phyloP scores from a whole-genome alignment of 768 basidiomycete genomes.

The Stropharia rugosoannulata region DNA sequence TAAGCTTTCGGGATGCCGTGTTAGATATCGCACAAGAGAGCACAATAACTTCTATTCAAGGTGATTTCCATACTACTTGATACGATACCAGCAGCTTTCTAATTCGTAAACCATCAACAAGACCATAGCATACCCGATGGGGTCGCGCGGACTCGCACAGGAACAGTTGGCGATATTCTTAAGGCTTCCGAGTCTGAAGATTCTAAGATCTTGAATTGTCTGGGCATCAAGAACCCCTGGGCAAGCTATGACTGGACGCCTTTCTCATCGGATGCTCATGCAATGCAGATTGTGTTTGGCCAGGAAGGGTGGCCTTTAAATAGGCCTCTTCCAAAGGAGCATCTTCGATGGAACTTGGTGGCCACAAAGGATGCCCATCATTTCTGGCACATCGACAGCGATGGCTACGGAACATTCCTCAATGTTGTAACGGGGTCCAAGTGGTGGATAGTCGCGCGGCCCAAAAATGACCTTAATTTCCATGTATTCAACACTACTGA shows the following conservation, averaged over 20 bases:
- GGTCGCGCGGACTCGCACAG: not conserved
- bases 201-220: conserved; percentile 6
- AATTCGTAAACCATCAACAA: too few species aligned
- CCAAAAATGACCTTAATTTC: not conserved
- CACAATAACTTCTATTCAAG: not conserved
- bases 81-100: too few species aligned
- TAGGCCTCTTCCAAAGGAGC: not conserved
- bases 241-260: not conserved
- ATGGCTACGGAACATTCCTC: conserved; percentile 14
- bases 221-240: not conserved
- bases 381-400: conserved; percentile 16
- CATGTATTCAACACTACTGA: not conserved
- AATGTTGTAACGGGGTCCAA: not conserved
- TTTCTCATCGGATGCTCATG: conserved; percentile 2
- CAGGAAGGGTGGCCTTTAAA: not conserved
- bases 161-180: not conserved
- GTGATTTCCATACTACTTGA: too few species aligned
- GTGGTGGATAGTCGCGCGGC: not conserved
- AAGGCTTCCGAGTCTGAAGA: not conserved
- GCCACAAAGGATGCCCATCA: conserved; percentile 9
- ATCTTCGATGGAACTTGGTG: conserved; percentile 17
- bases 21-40: not conserved
- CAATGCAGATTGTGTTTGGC: not conserved
- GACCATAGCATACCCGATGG: not conserved
- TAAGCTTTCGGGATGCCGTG: not conserved